Conservation (phyloP, 1,139 yeast species). For the Geotrichum phurueaensis region DNA sequence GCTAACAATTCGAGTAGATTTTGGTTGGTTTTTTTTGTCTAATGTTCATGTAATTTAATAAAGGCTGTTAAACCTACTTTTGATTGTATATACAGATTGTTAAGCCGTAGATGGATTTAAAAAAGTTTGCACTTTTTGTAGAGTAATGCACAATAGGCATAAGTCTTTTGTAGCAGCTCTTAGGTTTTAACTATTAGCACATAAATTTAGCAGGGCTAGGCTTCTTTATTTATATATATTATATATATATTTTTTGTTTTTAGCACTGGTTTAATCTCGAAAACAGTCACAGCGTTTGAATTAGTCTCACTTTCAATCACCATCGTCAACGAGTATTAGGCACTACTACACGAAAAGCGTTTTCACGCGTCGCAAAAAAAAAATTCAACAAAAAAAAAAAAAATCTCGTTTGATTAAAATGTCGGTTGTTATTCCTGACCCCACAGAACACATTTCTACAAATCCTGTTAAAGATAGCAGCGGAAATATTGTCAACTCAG, state of each 20-base stretch:
- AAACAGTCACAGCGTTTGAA: background rate
- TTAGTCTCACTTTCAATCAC: background rate
- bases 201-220: too few species aligned
- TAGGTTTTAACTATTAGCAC: too few species aligned
- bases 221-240: too few species aligned
- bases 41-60: background rate
- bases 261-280: background rate
- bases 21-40: background rate
- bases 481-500: background rate
- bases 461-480: background rate
- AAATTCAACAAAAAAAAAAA: background rate
- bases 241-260: too few species aligned
- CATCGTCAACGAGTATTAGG: background rate
- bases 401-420: background rate
- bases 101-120: too few species aligned
- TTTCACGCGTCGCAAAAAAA: too few species aligned
- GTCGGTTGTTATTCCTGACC: background rate
- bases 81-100: too few species aligned
- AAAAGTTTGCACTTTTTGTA: too few species aligned
- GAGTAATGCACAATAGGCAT: too few species aligned
- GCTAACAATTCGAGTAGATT: background rate
- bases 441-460: background rate
- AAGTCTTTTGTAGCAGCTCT: too few species aligned
- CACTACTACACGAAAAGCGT: too few species aligned
- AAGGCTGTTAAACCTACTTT: background rate